Conservation (phyloP, 768 basidiomycete genomes). For the Lanmaoa rubissima region DNA sequence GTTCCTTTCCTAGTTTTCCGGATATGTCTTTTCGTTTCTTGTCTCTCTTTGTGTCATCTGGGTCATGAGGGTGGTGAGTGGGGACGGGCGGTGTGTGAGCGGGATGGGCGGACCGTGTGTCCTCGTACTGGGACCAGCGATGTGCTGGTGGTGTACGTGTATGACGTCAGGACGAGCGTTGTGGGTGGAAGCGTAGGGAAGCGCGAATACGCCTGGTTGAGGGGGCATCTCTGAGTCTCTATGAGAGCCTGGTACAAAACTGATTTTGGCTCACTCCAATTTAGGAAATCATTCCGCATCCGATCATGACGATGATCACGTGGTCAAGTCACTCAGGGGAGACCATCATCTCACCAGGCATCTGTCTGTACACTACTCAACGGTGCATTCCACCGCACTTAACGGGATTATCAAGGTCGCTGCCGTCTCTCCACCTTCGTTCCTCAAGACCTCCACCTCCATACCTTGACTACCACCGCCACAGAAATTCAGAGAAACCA, state of each 20-base stretch:
- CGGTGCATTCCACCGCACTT: too few species aligned
- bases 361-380: too few species aligned
- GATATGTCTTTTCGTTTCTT: conserved; percentile 67
- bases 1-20: conserved; percentile 71
- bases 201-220: conserved; percentile 64
- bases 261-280: conserved; percentile 17
- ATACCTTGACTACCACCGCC: too few species aligned
- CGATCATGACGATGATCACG: conserved; percentile 27
- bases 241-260: background rate
- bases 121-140: conserved; percentile 44
- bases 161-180: conserved; percentile 38
- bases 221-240: conserved; percentile 50
- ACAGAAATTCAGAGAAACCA: too few species aligned
- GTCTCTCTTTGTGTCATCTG: conserved; percentile 55
- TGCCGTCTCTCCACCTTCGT: too few species aligned
- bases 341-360: too few species aligned
- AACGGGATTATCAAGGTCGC: too few species aligned
- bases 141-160: conserved; percentile 38
- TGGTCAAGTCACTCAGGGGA: too few species aligned
- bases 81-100: conserved; percentile 11
- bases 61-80: conserved; percentile 28
- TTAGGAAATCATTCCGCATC: conserved; percentile 18
- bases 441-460: too few species aligned
- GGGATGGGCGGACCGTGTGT: conserved; percentile 31
- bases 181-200: conserved; percentile 53